These are phyloP conservation scores for Orbilia javanica DNA, from an alignment of 2,329 filamentous ascomycete genomes.

Conservation along the genomic window DNA sequence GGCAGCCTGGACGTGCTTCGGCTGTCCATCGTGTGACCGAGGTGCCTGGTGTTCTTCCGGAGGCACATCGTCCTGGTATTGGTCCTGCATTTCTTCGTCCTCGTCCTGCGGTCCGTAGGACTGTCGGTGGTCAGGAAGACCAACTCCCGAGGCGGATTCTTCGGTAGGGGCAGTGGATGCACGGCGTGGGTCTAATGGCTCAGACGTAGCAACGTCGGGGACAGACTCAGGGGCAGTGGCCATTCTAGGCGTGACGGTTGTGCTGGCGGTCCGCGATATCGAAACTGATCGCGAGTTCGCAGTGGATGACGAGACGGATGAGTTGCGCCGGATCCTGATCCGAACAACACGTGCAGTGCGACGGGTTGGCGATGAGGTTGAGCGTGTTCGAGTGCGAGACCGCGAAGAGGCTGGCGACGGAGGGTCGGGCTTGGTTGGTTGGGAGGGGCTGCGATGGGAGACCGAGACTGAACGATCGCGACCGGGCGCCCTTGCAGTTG, in stretches of 20 bases:
- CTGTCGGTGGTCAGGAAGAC: conserved; percentile 45
- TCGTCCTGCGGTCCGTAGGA: conserved; percentile 36
- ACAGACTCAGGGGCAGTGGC: conserved; percentile 54
- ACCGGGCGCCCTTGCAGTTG: conserved; percentile 27
- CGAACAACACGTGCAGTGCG: conserved; percentile 50
- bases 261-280: conserved; percentile 41
- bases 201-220: conserved; percentile 49
- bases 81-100: conserved; percentile 56
- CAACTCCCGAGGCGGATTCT: conserved; percentile 50
- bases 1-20: background rate
- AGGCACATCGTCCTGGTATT: conserved; percentile 33
- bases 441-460: conserved; percentile 19
- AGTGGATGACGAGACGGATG: conserved; percentile 27
- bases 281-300: conserved; percentile 12
- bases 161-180: conserved; percentile 57
- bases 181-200: conserved; percentile 43
- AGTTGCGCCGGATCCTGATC: conserved; percentile 55
- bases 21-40: conserved; percentile 10
- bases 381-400: conserved; percentile 28
- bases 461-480: conserved; percentile 14
- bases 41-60: conserved; percentile 23
- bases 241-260: conserved; percentile 45
- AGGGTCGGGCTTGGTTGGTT: background rate
- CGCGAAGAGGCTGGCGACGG: conserved; percentile 31
- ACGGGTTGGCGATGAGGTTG: conserved; percentile 18